Conservation (phyloP, 164 flowering plant genomes). For the Berberis vulgaris region DNA sequence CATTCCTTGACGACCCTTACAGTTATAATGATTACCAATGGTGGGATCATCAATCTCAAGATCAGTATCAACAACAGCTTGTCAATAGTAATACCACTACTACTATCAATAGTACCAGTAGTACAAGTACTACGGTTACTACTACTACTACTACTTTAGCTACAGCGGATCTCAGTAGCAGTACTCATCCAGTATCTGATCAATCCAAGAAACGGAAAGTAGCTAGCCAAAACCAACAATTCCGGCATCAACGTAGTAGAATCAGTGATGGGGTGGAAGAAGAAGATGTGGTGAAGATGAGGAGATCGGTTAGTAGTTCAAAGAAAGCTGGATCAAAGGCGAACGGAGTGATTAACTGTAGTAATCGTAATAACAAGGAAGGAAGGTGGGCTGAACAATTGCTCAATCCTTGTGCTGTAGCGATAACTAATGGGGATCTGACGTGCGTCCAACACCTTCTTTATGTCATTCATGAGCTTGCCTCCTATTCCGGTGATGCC, state of each 20-base stretch:
- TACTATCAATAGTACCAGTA: conserved; percentile 10
- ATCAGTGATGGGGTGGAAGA: conserved; percentile 14
- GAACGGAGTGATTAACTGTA: conserved; percentile 17
- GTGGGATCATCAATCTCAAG: conserved; percentile 19
- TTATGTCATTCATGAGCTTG: conserved; percentile 62
- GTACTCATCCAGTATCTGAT: conserved; percentile 15
- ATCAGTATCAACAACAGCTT: conserved; percentile 23
- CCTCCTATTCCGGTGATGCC: conserved; percentile 59
- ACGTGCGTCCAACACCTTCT: conserved; percentile 58
- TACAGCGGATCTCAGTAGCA: neutral
- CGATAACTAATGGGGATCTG: conserved; percentile 38
- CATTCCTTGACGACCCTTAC: conserved; percentile 43
- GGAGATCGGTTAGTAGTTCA: conserved; percentile 20
- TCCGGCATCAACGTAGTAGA: conserved; percentile 12
- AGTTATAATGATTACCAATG: conserved; percentile 26
- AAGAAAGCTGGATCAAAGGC: conserved; percentile 22
- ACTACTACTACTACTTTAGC: neutral
- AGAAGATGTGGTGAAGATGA: conserved; percentile 18
- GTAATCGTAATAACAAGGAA: conserved; percentile 37
- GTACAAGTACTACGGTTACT: conserved; percentile 5
- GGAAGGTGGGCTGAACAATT: conserved; percentile 85
- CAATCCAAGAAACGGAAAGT: conserved; percentile 42
- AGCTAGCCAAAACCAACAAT: conserved; percentile 14
- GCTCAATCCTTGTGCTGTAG: conserved; percentile 70
- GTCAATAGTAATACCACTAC: conserved; percentile 11